Conservation (phyloP, 208 protist species). For the Leishmania lainsoni region DNA sequence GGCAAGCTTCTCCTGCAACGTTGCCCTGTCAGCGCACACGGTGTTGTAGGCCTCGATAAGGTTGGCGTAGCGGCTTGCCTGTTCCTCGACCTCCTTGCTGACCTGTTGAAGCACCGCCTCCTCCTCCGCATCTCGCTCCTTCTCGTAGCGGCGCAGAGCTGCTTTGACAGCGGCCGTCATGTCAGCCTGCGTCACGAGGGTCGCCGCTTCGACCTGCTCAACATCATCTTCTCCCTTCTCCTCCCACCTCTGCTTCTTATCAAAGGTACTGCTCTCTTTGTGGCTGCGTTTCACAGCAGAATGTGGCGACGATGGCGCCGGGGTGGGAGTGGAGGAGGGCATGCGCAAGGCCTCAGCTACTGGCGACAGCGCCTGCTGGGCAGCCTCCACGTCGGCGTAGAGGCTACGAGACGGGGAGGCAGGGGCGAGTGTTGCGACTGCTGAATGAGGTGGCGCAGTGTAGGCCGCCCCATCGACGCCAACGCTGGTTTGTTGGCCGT, state of each 20-base stretch:
- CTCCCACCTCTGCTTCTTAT: background rate
- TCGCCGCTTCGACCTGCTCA: background rate
- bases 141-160: constrained; percentile 60
- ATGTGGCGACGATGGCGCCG: background rate
- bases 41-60: constrained; percentile 37
- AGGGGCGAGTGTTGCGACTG: background rate
- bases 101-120: constrained; percentile 67
- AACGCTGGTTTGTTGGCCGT: background rate
- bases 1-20: constrained; percentile 33
- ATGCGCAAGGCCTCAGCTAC: background rate
- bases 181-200: constrained; percentile 46
- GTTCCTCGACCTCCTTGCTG: constrained; percentile 64
- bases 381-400: constrained; percentile 39
- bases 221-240: background rate
- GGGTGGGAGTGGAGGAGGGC: background rate
- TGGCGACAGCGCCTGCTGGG: constrained; percentile 7
- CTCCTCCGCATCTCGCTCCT: constrained; percentile 71
- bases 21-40: constrained; percentile 20
- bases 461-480: background rate
- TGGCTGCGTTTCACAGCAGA: background rate
- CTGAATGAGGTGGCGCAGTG: background rate
- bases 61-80: constrained; percentile 43
- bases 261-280: background rate
- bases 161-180: constrained; percentile 35
- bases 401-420: constrained; percentile 40